Evolutionary conservation across 2,329 filamentous ascomycete species (phyloP), one percentile per base, ranked within the genome.

Genomic region (Aspergillus novofumigatus): DNA sequence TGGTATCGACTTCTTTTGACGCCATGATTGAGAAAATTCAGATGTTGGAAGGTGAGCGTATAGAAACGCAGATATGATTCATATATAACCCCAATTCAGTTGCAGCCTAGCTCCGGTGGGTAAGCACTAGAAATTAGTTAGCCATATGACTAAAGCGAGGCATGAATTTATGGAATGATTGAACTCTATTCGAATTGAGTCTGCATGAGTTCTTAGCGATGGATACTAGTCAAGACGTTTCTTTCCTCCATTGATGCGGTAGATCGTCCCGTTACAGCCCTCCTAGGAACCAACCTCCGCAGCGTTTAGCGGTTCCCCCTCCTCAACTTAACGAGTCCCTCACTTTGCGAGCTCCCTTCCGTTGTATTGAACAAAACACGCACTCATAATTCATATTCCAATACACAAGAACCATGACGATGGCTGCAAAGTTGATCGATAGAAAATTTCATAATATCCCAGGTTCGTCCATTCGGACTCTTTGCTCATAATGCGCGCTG

Each of bases 371-470:
- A 17, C 7, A 51, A 10, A 11, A n/a, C 17, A 17, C 49, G 29
- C n/a, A 35, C n/a, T 21, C 29, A 17, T 47, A 23, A n/a, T 10
- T 8, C 1, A 47, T 10, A 7, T 47, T 21, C 3, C 10, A 6
- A 47, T 10, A 7, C 5, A 25, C 21, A 47, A 47, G 3, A 11
- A 47, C 10, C 23, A 47, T 61, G 23, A 68, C 62, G 58, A 71
- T 72, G 64, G 68, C 69, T 35, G 75, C 74, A 23, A 75, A 72
- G 57, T 58, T 76, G n/a, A 69, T 76, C 52, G 70, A 75, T 56
- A 67, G 67, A 57, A 65, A 62, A 25, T 65, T 73, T 54, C 68
- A 76, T 54, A 75, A 71, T 55, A 63, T 76, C n/a, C 67, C 74
- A 57, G 72, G 74, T 75, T 38, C 20, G 65, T 66, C 52, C 50